These are phyloP conservation scores for Pseudogymnoascus sp. DNA, from an alignment of 2,329 filamentous ascomycete genomes.

Conservation along the genomic window DNA sequence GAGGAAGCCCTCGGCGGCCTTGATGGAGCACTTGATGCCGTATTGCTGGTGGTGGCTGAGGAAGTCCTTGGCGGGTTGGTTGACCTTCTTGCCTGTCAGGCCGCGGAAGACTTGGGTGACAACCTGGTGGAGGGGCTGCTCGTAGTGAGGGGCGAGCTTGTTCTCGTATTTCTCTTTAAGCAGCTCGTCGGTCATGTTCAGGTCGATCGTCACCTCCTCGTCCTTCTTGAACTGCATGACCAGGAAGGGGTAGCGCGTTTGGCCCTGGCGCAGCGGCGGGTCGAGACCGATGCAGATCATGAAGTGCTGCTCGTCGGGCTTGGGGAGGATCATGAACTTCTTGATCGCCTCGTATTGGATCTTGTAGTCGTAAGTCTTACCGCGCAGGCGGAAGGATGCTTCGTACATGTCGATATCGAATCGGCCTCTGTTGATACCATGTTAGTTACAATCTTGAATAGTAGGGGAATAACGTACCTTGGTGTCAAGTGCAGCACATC, in stretches of 20 bases:
- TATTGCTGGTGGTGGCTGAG: constrained; percentile 82
- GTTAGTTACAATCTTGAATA: constrained; percentile 20
- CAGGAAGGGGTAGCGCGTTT: constrained; percentile 94
- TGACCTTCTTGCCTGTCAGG: constrained; percentile 88
- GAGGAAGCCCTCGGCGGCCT: constrained; percentile 93
- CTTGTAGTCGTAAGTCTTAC: constrained; percentile 99
- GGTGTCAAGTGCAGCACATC: constrained; percentile 96
- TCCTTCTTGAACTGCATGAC: constrained; percentile 99
- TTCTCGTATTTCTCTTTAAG: constrained; percentile 81
- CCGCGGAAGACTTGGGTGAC: constrained; percentile 94
- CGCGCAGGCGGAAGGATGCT: constrained; percentile 87
- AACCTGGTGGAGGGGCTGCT: constrained; percentile 86
- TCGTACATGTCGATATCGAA: constrained; percentile 99
- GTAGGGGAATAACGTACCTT: constrained; percentile 44
- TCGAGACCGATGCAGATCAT: constrained; percentile 93
- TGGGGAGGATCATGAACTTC: constrained; percentile 97
- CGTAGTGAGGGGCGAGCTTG: constrained; percentile 81
- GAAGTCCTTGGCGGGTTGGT: constrained; percentile 90
- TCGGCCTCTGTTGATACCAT: constrained; percentile 60
- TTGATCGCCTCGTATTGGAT: constrained; percentile 97
- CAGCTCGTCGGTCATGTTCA: constrained; percentile 90
- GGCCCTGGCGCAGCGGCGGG: constrained; percentile 88
- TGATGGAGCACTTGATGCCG: constrained; percentile 99
- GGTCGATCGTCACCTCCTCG: constrained; percentile 90
- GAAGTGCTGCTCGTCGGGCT: constrained; percentile 95